phyloP scores from a whole-genome alignment of 2,329 filamentous ascomycete species.

The Zarea fungicola region DNA sequence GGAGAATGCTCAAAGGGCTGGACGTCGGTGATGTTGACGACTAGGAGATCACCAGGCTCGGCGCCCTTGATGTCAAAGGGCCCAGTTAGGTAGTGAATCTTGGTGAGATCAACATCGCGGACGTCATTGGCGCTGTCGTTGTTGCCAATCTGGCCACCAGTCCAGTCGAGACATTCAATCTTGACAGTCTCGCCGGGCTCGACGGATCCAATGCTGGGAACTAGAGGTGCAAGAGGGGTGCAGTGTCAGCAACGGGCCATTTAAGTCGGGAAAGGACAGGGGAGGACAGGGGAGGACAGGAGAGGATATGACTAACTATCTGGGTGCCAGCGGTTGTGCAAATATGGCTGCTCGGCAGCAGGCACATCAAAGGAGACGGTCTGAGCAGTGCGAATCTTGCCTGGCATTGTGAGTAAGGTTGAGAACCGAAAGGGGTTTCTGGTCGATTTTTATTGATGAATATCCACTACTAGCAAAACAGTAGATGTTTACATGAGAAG shows the following conservation, averaged over 20 bases:
- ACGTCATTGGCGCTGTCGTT: conserved; percentile 88
- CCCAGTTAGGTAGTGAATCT: conserved; percentile 81
- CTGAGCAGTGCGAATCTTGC: conserved; percentile 62
- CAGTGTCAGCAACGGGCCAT: no score
- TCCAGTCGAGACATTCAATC: conserved; percentile 89
- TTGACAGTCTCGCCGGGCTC: conserved; percentile 84
- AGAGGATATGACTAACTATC: conserved; percentile 55
- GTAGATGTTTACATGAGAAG: no score
- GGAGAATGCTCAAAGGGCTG: conserved; percentile 81
- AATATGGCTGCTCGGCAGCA: conserved; percentile 60
- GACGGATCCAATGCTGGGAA: conserved; percentile 68
- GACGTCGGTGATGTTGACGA: conserved; percentile 90
- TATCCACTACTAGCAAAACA: no score
- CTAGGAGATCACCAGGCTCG: conserved; percentile 75
- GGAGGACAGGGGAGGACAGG: neutral
- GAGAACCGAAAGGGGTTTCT: neutral
- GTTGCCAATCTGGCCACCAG: conserved; percentile 79
- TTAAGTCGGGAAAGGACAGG: neutral
- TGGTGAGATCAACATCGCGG: conserved; percentile 75
- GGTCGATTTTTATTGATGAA: no score
- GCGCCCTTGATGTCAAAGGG: conserved; percentile 84
- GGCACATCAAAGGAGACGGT: conserved; percentile 70
- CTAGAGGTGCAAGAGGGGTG: no score
- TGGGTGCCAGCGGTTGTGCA: conserved; percentile 90
- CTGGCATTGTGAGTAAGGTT: conserved; percentile 19